Conservation (phyloP, 441 rosid genomes). For the Gossypium schwendimanii region DNA sequence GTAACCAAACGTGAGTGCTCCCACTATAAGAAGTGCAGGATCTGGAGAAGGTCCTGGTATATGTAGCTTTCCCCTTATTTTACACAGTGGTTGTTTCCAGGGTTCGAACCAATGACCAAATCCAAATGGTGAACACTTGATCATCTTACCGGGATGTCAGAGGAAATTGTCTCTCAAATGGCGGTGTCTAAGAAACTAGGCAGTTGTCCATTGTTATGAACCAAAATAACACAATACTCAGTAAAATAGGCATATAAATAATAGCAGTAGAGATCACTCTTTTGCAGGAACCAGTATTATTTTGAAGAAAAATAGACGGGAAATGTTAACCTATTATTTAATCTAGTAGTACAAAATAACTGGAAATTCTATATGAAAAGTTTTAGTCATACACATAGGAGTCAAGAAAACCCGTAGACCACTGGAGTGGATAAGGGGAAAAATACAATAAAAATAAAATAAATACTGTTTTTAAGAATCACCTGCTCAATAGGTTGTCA, state of each 20-base stretch:
- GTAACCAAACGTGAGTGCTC: too few relatives aligned
- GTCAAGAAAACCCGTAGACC: neutral
- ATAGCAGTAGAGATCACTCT: too few relatives aligned
- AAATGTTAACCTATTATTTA: neutral
- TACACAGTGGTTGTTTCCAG: too few relatives aligned
- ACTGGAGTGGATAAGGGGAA: neutral
- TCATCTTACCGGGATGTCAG: too few relatives aligned
- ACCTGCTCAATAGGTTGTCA: neutral
- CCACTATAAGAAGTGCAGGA: too few relatives aligned
- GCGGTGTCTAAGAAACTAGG: neutral
- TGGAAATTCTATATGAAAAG: neutral
- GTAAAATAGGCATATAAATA: neutral
- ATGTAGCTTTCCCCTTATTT: too few relatives aligned
- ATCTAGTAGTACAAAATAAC: neutral
- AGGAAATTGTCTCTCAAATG: neutral
- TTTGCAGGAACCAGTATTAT: too few relatives aligned
- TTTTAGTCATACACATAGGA: too few relatives aligned
- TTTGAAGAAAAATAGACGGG: too few relatives aligned
- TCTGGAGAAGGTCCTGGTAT: neutral
- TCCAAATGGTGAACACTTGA: too few relatives aligned
- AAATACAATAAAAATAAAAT: neutral
- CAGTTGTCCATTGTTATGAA: neutral
- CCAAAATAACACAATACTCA: neutral
- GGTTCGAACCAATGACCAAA: too few relatives aligned
- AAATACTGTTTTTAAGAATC: neutral